These are phyloP conservation scores for Crataegus laevigata DNA, from an alignment of 306 rosid species.

Conservation along the genomic window DNA sequence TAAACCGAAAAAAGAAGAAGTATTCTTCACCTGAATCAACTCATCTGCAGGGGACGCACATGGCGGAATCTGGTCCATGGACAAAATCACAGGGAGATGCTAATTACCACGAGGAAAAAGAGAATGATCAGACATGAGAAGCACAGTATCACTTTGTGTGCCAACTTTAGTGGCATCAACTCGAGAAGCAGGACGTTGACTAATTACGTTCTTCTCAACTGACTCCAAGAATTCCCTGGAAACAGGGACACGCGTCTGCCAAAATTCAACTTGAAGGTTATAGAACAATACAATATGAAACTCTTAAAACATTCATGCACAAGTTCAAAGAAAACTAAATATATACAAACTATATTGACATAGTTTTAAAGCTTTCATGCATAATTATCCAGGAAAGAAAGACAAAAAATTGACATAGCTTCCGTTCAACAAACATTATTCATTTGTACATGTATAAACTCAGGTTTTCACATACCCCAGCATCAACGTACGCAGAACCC, in stretches of 20 bases:
- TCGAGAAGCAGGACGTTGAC: conserved; percentile 77
- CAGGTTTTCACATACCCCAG: conserved; percentile 49
- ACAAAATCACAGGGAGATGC: background rate
- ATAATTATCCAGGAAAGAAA: background rate
- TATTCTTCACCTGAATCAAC: too few relatives aligned
- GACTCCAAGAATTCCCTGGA: conserved; percentile 57
- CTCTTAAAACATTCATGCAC: background rate
- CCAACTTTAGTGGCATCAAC: conserved; percentile 67
- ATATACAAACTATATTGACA: background rate
- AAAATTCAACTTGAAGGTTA: conserved; percentile 13
- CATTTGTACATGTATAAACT: background rate
- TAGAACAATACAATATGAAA: conserved; percentile 2
- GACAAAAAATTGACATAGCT: background rate
- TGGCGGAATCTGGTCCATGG: too few relatives aligned
- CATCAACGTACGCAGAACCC: conserved; percentile 68
- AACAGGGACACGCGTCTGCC: conserved; percentile 50
- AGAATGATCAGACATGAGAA: conserved; percentile 80
- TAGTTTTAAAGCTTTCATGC: background rate
- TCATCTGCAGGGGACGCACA: too few relatives aligned
- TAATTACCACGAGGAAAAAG: conserved; percentile 55
- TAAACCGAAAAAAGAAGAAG: too few relatives aligned
- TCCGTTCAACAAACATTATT: background rate
- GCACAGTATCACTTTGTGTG: conserved; percentile 46
- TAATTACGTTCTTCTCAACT: conserved; percentile 38
- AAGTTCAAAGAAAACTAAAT: background rate